Evolutionary conservation across 208 protist species (phyloP).

Genomic region (Trypanosoma conorhini): DNA sequence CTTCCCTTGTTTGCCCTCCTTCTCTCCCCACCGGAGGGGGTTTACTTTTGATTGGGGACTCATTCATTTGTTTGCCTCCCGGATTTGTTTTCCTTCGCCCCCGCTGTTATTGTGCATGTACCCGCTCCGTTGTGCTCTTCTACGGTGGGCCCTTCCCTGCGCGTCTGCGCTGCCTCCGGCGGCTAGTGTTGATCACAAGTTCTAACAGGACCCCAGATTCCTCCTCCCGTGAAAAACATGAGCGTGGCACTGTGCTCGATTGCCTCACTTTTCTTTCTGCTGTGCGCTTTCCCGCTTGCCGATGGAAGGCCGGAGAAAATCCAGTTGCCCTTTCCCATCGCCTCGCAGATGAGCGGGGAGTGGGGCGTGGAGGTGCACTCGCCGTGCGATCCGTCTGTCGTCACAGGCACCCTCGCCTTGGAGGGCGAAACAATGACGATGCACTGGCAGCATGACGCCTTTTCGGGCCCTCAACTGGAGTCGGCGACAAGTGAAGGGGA

Average conservation of each 20-base stretch:
- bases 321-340: constrained; percentile 45
- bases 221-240: not conserved
- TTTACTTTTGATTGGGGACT: too few relatives aligned
- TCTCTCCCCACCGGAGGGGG: too few relatives aligned
- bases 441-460: constrained; percentile 34
- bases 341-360: constrained; percentile 48
- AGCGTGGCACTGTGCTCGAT: not conserved
- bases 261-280: constrained; percentile 17
- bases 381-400: constrained; percentile 32
- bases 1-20: too few relatives aligned
- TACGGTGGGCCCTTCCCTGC: too few relatives aligned
- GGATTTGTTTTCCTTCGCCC: too few relatives aligned
- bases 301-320: constrained; percentile 16
- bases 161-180: too few relatives aligned
- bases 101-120: too few relatives aligned
- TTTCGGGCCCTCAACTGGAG: constrained; percentile 2
- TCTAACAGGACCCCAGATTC: not conserved
- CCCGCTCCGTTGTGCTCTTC: too few relatives aligned
- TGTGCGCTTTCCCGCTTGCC: constrained; percentile 1
- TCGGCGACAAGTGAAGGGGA: constrained; percentile 18
- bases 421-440: constrained; percentile 36
- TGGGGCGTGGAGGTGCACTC: constrained; percentile 64
- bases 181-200: too few relatives aligned
- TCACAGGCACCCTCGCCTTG: constrained; percentile 39
- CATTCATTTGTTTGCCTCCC: too few relatives aligned